Evolutionary conservation across 768 basidiomycete species (phyloP).

Genomic region (Leccinum disarticulatum): DNA sequence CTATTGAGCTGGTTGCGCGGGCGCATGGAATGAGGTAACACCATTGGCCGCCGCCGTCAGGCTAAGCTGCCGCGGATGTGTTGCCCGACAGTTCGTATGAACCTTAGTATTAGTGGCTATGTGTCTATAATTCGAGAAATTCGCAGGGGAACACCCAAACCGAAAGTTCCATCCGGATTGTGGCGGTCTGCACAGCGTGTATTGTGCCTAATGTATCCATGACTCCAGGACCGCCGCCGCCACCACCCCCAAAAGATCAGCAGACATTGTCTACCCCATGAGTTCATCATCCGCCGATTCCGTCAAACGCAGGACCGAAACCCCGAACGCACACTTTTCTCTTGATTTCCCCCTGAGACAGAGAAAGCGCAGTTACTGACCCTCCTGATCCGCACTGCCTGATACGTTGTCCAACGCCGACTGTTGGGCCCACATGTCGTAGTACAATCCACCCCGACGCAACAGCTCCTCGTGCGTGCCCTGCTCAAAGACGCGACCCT

Average conservation of each 20-base stretch:
- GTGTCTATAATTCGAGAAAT: not conserved
- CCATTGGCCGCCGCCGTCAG: not conserved
- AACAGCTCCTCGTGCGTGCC: slow-evolving; percentile 91
- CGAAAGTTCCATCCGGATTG: not conserved
- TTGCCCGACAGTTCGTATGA: not conserved
- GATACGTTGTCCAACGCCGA: slow-evolving; percentile 39
- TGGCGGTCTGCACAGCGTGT: not conserved
- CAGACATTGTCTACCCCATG: not conserved
- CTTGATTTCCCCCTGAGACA: not conserved
- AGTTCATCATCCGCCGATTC: not conserved
- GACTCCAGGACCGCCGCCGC: not conserved
- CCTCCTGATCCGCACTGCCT: slow-evolving; percentile 15
- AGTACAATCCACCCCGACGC: slow-evolving; percentile 65
- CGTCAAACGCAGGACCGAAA: not conserved
- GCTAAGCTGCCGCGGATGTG: not conserved
- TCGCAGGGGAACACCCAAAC: not conserved
- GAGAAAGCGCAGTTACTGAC: not conserved
- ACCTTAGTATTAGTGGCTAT: not conserved
- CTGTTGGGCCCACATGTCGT: slow-evolving; percentile 83
- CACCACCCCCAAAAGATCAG: not conserved
- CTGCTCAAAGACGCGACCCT: slow-evolving; percentile 89
- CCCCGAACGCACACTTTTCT: not conserved
- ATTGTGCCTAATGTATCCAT: not conserved
- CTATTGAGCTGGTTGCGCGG: slow-evolving; percentile 76
- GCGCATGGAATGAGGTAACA: slow-evolving; percentile 53